Percentiles rank a stretch among this genome's conserved stretches.
These are phyloP conservation scores for Apiotrichum akiyoshidainum DNA, from an alignment of 1,284 basidiomycete species.

Conservation along the genomic window DNA sequence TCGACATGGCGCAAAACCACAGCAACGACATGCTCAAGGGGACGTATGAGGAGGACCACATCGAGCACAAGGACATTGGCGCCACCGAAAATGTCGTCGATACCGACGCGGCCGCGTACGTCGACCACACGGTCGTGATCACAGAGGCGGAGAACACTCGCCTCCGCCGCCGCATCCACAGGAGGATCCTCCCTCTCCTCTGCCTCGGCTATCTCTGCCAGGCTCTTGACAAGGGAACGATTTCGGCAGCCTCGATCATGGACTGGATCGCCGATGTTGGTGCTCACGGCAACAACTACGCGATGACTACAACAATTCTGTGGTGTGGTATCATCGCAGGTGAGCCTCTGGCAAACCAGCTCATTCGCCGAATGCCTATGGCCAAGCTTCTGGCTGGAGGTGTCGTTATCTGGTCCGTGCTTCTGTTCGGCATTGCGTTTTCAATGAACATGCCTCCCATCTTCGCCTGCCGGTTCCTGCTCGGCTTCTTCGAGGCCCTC, in stretches of 20 bases:
- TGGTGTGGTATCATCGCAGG: conserved; percentile 13
- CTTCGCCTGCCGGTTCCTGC: conserved; percentile 9
- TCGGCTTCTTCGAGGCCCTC: conserved; percentile 13
- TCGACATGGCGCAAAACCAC: background rate
- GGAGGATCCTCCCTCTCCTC: conserved; percentile 30
- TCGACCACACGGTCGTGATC: conserved; percentile 27
- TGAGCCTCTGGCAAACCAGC: conserved; percentile 11
- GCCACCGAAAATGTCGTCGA: conserved; percentile 1
- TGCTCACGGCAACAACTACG: conserved; percentile 9
- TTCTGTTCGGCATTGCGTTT: conserved; percentile 12
- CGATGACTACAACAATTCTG: conserved; percentile 8
- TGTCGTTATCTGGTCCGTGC: conserved; percentile 12
- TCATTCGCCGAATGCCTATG: conserved; percentile 9
- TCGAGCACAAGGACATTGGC: background rate
- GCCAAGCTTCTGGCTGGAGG: conserved; percentile 5
- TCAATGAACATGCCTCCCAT: conserved; percentile 6
- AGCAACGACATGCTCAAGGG: background rate
- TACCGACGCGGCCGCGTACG: conserved; percentile 16
- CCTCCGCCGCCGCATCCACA: conserved; percentile 25
- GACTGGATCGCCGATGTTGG: conserved; percentile 6
- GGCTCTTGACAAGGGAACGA: conserved; percentile 26
- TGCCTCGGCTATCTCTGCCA: conserved; percentile 37
- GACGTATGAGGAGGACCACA: background rate
- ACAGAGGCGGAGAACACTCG: conserved; percentile 24
- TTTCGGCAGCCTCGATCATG: conserved; percentile 6